Evolutionary conservation across 257 asterid species (phyloP), one percentile per base, ranked within the genome.

Genomic region (Ophiorrhiza pumila): DNA sequence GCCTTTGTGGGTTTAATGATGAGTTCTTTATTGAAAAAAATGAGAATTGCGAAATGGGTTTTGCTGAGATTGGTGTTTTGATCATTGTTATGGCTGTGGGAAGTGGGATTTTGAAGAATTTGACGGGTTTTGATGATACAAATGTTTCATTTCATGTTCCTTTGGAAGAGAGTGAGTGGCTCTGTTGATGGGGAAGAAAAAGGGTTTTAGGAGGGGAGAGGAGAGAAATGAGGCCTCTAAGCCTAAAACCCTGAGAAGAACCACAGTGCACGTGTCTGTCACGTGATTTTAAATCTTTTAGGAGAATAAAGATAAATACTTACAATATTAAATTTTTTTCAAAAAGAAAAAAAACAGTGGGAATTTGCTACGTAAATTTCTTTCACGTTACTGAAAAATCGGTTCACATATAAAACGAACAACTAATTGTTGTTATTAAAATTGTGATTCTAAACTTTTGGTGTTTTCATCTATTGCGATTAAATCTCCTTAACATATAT

Each of bases 1-100:
- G 42, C 1, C 32, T 76, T 10, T 76, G 77, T 13, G 68, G 46
- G 32, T 47, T 75, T 10, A 77, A 13, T 17, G 68, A 20, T 22
- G 68, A 12, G 42, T 17, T 65, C 25, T 31, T 45, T 7, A 63
- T 29, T 25, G 29, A 50, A 79, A 83, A 78, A 32, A 83, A 34
- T 31, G 80, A 78, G 41, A 83, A 71, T 15, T 68, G 80, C 57
- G 80, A 73, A 41, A 84, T 47, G 58, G 87, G 79, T 49, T 78
- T 79, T 9, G 85, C 53, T 25, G 80, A 65, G 69, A 82, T 39
- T 34, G 78, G 74, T 17, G 20, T 27, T 53, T 69, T 90, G 89
- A 90, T 90, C 47, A 55, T 69, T 42, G 22, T 34, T 35, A 50
- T 27, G 37, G 68, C 46, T 37, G 29, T 23, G 25, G 57, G 23